Evolutionary conservation across 345 rosid species (phyloP), one percentile per base, ranked within the genome.

Genomic region (Brassica nigra): DNA sequence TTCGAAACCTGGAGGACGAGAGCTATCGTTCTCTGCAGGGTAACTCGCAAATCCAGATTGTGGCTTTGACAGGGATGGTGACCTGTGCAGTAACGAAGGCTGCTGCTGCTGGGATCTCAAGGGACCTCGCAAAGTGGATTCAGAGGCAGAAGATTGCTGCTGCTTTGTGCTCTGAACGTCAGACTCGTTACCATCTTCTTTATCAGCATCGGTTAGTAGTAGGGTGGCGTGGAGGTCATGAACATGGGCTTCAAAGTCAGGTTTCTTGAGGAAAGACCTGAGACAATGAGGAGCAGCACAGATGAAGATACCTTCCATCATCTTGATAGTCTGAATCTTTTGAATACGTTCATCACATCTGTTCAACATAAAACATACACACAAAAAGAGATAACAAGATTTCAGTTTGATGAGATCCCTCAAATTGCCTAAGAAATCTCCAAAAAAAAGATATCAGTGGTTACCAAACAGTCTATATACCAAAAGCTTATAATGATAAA

Each of bases 261-360:
- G 44, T 78, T 87, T 91, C 85, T 93, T 93, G 68, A 95, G 57
- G 84, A 95, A 95, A 23, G 99, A 95, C 78, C 87, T 91, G 23
- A 95, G 93, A 81, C 99, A 95, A 78, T 95, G 97, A 77, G 99
- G 97, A 64, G 99, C 99, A 62, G 99, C 99, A 88, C 99, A 93
- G 57, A 95, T 88, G 86, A 88, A 93, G 81, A 95, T 88, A 62
- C 99, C 97, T 76, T 93, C 98, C 99, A 95, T 91, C 85, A 95
- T 85, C 85, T 93, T 95, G 80, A 95, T 95, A 12, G 98, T 90
- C 79, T 95, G 98, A 65, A 95, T 95, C 88, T 93, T 93, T 82
- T 90, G 97, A 55, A 95, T 91, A 14, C 98, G 95, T 34, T 95
- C 99, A 83, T 95, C 99, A 79, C 98, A 93, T 47, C 99, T 93